Base-by-base conservation (phyloP, 2,329 filamentous ascomycete species). In the Penicillium brasilianum region DNA sequence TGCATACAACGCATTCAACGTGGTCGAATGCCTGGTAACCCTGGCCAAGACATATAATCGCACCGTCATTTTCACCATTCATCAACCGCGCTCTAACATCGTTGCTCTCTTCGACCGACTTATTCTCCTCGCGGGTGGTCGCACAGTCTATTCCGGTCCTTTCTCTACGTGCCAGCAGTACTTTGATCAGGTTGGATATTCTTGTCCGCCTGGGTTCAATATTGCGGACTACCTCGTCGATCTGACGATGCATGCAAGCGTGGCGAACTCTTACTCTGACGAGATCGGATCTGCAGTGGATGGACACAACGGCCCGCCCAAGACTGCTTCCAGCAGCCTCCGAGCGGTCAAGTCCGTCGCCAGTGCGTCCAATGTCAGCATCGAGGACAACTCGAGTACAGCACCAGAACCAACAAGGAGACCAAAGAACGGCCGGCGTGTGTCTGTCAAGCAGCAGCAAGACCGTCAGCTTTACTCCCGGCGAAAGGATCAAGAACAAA, bases 151-250 rank as follows among this genome's bases (percentile, higher is more conserved):
- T 76, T 98, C 95, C 3, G 95, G 95, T 0, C 91, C 92, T 1
- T 96, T 98, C 74, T 82, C 86, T 1, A 88, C 88, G 66, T 99
- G 95, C 74, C 95, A 99, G 75, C 82, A 87, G 20, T 99, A 97
- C 74, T 99, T 99, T 70, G 92, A 97, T 72, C 85, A 88, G 50
- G 89, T 97, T 63, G 96, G 95, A 46, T 99, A 97, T 76, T 83
- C 90, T 52, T 99, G 96, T 72, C 95, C 95, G 11, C 90, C 93
- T 25, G 96, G 96, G 2, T 99, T 98, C 85, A 99, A 99, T 72
- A 98, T 99, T 77, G 95, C 95, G 4, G 95, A 99, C 76, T 99
- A 97, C 73, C 86, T 99, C 5, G 93, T 99, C 32, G 95, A 99
- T 75, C 84, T 99, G 43, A 98, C 95, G 0, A 98, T 99, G 94